A percentile compares a stretch with the other conserved stretches of the same genome.
Conservation (phyloP, 176 grass and related monocot genomes). For the Areca catechu region DNA sequence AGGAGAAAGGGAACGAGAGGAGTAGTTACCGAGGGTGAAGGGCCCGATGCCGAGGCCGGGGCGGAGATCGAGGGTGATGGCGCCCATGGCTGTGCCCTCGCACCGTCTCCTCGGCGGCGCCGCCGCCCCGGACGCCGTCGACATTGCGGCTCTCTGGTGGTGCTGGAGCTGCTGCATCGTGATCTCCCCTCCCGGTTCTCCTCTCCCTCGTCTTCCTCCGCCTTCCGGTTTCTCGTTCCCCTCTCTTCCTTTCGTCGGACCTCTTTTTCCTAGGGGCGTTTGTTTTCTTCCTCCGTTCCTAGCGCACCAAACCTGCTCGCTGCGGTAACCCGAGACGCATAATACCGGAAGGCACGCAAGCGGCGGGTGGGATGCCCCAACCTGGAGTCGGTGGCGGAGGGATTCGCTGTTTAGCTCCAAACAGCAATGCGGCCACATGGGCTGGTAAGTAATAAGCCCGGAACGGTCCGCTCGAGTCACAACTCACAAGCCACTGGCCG, state of each 20-base stretch:
- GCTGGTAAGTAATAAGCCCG: too few relatives aligned
- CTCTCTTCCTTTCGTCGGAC: neutral
- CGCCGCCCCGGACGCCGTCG: constrained; percentile 21
- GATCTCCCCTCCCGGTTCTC: neutral
- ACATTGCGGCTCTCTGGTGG: constrained; percentile 7
- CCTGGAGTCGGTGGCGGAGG: too few relatives aligned
- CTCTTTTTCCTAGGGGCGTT: too few relatives aligned
- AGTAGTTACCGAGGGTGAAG: constrained; percentile 65
- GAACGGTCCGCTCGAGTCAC: too few relatives aligned
- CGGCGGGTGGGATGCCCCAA: too few relatives aligned
- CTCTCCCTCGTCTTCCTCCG: neutral
- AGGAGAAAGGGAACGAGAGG: neutral
- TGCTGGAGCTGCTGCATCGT: constrained; percentile 13
- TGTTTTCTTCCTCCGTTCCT: neutral
- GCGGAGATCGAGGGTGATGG: constrained; percentile 86
- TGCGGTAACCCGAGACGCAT: too few relatives aligned
- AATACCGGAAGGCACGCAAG: too few relatives aligned
- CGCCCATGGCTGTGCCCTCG: constrained; percentile 89
- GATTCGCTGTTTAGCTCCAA: too few relatives aligned
- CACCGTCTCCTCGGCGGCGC: constrained; percentile 46
- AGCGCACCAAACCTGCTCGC: neutral
- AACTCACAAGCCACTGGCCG: too few relatives aligned
- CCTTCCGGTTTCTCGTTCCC: neutral
- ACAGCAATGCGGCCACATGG: too few relatives aligned
- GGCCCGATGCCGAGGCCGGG: constrained; percentile 78